Conservation (phyloP, 495 filamentous ascomycete species). For the Aspergillus carlsbadensis region DNA sequence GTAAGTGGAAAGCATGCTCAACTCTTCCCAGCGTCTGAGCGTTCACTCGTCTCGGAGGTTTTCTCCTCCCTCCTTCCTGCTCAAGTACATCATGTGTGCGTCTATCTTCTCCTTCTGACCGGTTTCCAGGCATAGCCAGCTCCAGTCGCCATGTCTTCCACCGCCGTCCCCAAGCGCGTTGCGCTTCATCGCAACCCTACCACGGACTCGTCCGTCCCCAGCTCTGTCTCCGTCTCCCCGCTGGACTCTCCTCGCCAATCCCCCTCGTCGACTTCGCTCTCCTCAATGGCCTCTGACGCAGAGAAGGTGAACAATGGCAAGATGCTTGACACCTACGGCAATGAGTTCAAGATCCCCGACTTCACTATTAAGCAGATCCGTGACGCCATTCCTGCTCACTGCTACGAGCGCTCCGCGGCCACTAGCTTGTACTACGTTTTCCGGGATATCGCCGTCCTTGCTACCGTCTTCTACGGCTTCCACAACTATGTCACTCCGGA, state of each 20-base stretch:
- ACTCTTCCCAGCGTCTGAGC: background rate
- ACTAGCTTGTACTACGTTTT: conserved; percentile 63
- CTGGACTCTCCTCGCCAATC: conserved; percentile 70
- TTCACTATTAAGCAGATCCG: conserved; percentile 72
- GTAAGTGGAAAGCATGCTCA: conserved; percentile 1
- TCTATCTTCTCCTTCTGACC: background rate
- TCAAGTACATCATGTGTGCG: background rate
- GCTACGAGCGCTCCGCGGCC: conserved; percentile 63
- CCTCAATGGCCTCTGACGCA: conserved; percentile 71
- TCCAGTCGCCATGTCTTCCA: conserved; percentile 51
- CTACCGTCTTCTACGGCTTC: conserved; percentile 60
- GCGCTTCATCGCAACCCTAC: conserved; percentile 49
- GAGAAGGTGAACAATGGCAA: conserved; percentile 46
- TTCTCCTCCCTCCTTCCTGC: background rate
- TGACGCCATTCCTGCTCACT: conserved; percentile 60
- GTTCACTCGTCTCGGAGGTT: too few species aligned
- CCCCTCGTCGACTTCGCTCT: conserved; percentile 85
- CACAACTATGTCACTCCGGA: conserved; percentile 66
- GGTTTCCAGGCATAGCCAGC: background rate
- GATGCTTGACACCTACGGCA: conserved; percentile 66
- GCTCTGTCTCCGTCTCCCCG: conserved; percentile 63
- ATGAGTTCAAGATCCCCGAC: conserved; percentile 68
- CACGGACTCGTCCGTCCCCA: conserved; percentile 61
- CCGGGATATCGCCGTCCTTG: conserved; percentile 56
- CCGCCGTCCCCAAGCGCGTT: conserved; percentile 54